Conservation (phyloP, 2,329 filamentous ascomycete genomes). For the Sarocladiaceae sp. region DNA sequence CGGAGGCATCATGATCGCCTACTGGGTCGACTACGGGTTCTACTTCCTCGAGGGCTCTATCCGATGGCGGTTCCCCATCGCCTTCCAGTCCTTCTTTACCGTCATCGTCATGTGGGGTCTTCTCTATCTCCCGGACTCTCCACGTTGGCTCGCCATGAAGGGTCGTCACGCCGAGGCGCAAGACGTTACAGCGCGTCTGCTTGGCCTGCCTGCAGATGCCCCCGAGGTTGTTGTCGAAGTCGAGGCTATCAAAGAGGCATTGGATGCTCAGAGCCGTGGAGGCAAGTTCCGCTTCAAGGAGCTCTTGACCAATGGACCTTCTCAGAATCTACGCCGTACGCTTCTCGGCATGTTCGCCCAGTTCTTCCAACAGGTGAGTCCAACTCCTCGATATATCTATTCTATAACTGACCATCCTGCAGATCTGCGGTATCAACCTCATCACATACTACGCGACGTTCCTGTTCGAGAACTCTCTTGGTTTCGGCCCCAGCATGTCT, state of each 20-base stretch:
- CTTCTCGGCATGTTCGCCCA: conserved; percentile 21
- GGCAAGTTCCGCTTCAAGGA: conserved; percentile 22
- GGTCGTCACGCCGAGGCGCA: conserved; percentile 23
- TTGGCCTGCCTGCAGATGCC: conserved; percentile 20
- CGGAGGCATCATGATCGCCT: conserved; percentile 24
- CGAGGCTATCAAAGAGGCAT: conserved; percentile 37
- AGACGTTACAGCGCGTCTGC: conserved; percentile 18
- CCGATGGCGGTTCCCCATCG: conserved; percentile 27
- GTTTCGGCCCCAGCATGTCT: conserved; percentile 38
- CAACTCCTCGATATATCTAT: neutral
- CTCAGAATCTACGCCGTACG: conserved; percentile 34
- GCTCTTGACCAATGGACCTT: conserved; percentile 37
- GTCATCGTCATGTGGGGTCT: conserved; percentile 46
- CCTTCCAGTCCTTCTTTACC: conserved; percentile 24
- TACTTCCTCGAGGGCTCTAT: conserved; percentile 23
- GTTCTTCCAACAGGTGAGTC: conserved; percentile 20
- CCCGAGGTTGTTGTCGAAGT: conserved; percentile 21
- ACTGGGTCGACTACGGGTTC: conserved; percentile 26
- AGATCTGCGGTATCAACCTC: conserved; percentile 23
- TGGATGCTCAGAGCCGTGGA: conserved; percentile 22
- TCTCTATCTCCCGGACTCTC: conserved; percentile 41
- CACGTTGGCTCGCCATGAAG: conserved; percentile 40
- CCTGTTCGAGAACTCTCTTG: conserved; percentile 35
- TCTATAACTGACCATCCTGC: neutral
- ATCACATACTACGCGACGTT: conserved; percentile 29